Conservation (phyloP, 1,139 yeast genomes). For the Geotrichum candidum region DNA sequence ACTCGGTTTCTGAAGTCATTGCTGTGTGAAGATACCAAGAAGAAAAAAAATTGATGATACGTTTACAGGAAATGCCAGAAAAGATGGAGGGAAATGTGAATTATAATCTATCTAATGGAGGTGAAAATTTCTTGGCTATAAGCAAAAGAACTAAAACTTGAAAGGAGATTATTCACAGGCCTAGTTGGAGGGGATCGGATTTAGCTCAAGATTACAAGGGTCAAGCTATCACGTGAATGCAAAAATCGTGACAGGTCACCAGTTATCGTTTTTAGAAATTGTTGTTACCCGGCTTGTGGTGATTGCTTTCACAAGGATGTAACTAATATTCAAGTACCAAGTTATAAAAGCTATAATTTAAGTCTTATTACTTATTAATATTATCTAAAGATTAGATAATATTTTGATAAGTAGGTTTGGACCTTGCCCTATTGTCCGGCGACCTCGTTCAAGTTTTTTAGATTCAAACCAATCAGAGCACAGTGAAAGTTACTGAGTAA, state of each 20-base stretch:
- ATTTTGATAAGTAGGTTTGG: background rate
- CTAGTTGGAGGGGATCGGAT: background rate
- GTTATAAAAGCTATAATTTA: no score
- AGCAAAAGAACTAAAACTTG: background rate
- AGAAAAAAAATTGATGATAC: background rate
- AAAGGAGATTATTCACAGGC: background rate
- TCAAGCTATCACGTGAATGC: background rate
- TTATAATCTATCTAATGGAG: background rate
- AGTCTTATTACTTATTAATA: no score
- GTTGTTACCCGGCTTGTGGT: no score
- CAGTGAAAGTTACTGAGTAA: background rate
- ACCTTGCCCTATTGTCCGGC: background rate
- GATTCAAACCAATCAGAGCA: background rate
- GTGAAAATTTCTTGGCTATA: background rate
- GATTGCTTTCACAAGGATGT: no score
- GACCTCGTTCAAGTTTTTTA: background rate
- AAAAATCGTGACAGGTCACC: background rate
- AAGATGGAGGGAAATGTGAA: background rate
- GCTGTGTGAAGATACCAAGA: background rate
- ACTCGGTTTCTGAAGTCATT: conserved; percentile 8
- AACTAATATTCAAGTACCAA: no score
- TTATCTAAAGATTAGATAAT: no score
- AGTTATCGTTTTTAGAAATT: no score
- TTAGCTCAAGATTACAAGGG: background rate
- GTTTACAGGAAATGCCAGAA: background rate